phyloP scores from a whole-genome alignment of 371 early-diverging fungal species.

The Mucor ambiguus region DNA sequence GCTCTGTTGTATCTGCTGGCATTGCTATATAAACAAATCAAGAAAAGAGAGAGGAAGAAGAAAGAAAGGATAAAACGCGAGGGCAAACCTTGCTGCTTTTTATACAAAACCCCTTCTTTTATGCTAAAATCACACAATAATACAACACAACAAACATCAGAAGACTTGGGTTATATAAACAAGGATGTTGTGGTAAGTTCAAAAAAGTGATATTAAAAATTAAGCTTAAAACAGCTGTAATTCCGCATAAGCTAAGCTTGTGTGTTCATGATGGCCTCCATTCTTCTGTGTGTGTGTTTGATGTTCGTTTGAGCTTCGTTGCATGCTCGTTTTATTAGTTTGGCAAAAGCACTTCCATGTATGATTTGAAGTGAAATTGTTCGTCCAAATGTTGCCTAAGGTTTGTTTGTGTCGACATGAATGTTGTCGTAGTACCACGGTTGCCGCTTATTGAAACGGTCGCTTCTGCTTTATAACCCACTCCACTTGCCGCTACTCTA shows the following conservation, averaged over 20 bases:
- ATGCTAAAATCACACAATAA: slow-evolving; percentile 2
- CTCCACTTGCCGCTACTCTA: too few species aligned
- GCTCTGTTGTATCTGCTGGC: not conserved
- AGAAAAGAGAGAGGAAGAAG: not conserved
- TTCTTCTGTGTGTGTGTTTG: not conserved
- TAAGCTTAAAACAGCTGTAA: not conserved
- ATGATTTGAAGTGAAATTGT: not conserved
- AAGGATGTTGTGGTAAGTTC: slow-evolving; percentile 1
- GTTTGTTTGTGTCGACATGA: not conserved
- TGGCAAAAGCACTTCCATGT: not conserved
- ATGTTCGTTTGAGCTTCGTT: not conserved
- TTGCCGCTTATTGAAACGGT: too few species aligned
- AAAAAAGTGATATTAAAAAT: slow-evolving; percentile 10
- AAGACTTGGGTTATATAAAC: not conserved
- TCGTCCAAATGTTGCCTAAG: not conserved
- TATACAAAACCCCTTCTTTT: not conserved
- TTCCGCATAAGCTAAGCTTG: not conserved
- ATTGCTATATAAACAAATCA: not conserved
- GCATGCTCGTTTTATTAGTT: not conserved
- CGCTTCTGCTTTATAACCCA: too few species aligned
- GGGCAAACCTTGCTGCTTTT: not conserved
- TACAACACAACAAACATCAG: slow-evolving; percentile 7
- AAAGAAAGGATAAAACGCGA: slow-evolving; percentile 2
- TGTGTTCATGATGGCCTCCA: not conserved
- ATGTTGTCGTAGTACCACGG: too few species aligned